phyloP scores from a whole-genome alignment of 1,284 basidiomycete genomes.

The Cutaneotrichosporon spelunceum region DNA sequence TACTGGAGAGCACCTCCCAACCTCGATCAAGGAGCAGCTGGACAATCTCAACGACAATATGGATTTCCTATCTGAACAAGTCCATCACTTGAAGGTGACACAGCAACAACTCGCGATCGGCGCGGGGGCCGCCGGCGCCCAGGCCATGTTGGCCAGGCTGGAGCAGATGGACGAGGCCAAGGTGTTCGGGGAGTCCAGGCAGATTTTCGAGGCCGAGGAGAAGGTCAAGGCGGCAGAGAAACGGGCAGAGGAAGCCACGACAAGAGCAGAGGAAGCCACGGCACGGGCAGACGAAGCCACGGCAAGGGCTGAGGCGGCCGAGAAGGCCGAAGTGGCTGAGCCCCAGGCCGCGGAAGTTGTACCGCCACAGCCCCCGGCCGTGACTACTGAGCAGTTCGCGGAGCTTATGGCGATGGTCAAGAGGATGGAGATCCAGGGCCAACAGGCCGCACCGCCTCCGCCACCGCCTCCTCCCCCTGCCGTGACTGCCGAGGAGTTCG shows the following conservation, averaged over 20 bases:
- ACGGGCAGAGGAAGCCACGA: background rate
- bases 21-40: background rate
- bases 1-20: background rate
- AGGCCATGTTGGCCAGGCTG: background rate
- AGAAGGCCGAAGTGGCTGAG: slow-evolving; percentile 8
- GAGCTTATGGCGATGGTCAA: too few relatives aligned
- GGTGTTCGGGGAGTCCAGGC: background rate
- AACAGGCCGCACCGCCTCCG: background rate
- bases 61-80: background rate
- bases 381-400: too few relatives aligned
- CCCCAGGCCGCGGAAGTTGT: too few relatives aligned
- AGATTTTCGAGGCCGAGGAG: background rate
- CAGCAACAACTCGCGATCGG: background rate
- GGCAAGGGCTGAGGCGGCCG: slow-evolving; percentile 28
- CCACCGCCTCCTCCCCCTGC: background rate
- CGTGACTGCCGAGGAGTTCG: slow-evolving; percentile 27
- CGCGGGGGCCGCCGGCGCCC: background rate
- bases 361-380: too few relatives aligned
- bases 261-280: background rate
- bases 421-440: too few relatives aligned
- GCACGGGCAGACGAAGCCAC: slow-evolving; percentile 2
- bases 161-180: background rate
- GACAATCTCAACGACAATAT: background rate
- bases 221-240: background rate
- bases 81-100: background rate